Conservation (phyloP, 257 asterid species). For the Fraxinus quadrangulata region DNA sequence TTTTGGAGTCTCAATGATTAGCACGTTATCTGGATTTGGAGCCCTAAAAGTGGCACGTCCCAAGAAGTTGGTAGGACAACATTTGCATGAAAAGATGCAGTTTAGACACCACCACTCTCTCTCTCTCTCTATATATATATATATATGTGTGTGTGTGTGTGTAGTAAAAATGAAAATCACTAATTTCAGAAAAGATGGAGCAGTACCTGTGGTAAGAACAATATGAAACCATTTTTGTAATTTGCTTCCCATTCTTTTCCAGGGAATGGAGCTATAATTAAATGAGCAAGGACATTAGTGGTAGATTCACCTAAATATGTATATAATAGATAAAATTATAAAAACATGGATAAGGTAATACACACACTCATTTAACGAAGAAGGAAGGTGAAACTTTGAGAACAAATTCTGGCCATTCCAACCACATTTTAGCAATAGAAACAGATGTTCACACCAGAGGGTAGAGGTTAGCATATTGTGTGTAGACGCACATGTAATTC, state of each 20-base stretch:
- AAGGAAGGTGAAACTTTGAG: not conserved
- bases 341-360: not conserved
- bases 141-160: no score
- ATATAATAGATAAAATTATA: not conserved
- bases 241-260: slow-evolving; percentile 90
- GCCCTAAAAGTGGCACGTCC: slow-evolving; percentile 40
- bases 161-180: no score
- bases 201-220: slow-evolving; percentile 95
- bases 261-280: slow-evolving; percentile 43
- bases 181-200: not conserved
- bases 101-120: no score
- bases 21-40: slow-evolving; percentile 90
- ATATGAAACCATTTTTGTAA: slow-evolving; percentile 89
- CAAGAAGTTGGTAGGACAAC: not conserved
- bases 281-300: slow-evolving; percentile 6
- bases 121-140: no score
- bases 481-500: not conserved
- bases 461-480: not conserved
- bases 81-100: no score
- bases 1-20: slow-evolving; percentile 85
- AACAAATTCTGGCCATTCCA: not conserved
- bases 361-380: not conserved
- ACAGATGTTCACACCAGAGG: not conserved
- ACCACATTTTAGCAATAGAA: not conserved
- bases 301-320: not conserved